A percentile compares a stretch with the other conserved stretches of the same genome.
Conservation (phyloP, 306 rosid genomes). For the Ormosia emarginata region DNA sequence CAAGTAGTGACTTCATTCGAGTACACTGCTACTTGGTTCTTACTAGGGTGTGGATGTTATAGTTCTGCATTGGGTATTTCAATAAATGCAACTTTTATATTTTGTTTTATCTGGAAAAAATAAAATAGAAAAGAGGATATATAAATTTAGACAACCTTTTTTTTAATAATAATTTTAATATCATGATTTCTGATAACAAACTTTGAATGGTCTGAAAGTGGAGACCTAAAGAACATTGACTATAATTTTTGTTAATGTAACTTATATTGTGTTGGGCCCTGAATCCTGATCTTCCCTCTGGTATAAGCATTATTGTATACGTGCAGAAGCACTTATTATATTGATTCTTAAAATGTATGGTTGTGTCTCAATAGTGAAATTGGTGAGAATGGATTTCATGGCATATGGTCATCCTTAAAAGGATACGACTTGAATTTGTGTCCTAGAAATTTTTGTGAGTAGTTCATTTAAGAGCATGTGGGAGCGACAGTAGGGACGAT, state of each 20-base stretch:
- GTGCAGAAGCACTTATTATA: not conserved
- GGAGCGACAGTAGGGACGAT: not conserved
- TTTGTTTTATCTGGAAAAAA: not conserved
- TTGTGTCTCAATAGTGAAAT: not conserved
- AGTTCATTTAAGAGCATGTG: not conserved
- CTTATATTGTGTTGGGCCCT: not conserved
- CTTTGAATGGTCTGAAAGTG: not conserved
- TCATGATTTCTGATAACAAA: not conserved
- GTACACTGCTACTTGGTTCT: not conserved
- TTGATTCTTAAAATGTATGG: not conserved
- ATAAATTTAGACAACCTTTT: not conserved
- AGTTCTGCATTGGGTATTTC: not conserved
- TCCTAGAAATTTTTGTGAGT: not conserved
- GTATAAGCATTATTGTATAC: not conserved
- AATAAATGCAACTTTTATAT: not conserved
- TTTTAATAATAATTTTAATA: not conserved
- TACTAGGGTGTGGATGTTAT: not conserved
- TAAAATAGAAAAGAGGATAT: not conserved
- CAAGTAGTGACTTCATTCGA: not conserved
- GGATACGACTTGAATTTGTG: constrained; percentile 2
- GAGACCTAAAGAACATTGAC: not conserved
- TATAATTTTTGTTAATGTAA: not conserved
- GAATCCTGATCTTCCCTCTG: not conserved
- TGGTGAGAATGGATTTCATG: not conserved
- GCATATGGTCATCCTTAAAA: not conserved